Conservation (phyloP, 805 yeast genomes). For the Saturnispora mendoncae region DNA sequence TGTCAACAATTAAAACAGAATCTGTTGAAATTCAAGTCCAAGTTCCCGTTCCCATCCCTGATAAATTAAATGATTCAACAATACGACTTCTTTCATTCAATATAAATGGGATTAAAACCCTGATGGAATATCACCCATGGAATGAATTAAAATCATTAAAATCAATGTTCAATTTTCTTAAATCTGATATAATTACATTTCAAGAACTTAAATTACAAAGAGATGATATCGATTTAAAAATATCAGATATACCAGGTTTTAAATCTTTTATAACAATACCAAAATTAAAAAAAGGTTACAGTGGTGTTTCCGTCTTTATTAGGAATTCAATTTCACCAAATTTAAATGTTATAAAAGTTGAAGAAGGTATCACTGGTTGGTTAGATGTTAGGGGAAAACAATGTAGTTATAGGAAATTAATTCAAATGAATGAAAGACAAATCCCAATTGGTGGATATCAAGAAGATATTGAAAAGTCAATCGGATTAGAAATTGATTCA, state of each 20-base stretch:
- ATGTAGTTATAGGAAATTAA: conserved; percentile 21
- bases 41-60: conserved; percentile 3
- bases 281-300: conserved; percentile 62
- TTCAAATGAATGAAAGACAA: conserved; percentile 6
- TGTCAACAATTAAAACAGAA: too few species aligned
- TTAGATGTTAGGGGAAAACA: conserved; percentile 22
- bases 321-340: too few species aligned
- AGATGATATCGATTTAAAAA: conserved; percentile 32
- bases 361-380: conserved; percentile 85
- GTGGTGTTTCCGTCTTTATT: conserved; percentile 85
- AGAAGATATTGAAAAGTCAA: conserved; percentile 27
- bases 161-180: conserved; percentile 42
- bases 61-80: neutral
- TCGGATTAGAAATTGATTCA: conserved; percentile 44
- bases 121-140: conserved; percentile 84
- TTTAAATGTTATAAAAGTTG: conserved; percentile 60
- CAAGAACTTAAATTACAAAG: conserved; percentile 75
- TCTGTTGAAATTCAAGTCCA: neutral
- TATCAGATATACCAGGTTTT: conserved; percentile 43
- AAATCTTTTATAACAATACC: conserved; percentile 66
- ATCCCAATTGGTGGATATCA: conserved; percentile 68
- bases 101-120: conserved; percentile 74
- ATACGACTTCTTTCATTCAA: conserved; percentile 48
- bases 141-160: conserved; percentile 36
- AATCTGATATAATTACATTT: conserved; percentile 72